A percentile compares a stretch with the other conserved stretches of the same genome.
Evolutionary conservation across 345 rosid genomes (phyloP).

Genomic region (Sonneratia alba): DNA sequence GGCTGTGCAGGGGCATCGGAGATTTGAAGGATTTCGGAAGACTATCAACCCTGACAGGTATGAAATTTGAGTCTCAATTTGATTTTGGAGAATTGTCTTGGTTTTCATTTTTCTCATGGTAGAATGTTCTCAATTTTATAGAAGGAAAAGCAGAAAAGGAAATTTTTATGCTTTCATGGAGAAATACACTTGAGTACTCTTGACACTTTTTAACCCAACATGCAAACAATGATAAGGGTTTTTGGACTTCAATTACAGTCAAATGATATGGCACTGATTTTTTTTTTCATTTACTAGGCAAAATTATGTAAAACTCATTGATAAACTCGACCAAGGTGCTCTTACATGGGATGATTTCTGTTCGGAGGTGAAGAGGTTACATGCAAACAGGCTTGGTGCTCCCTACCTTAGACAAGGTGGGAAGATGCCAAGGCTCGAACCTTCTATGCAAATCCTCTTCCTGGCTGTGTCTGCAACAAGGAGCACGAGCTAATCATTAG

Average conservation of each 20-base stretch:
- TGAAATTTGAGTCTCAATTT: background rate
- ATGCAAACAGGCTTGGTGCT: slow-evolving; percentile 60
- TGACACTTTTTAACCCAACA: too few relatives aligned
- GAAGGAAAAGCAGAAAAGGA: too few relatives aligned
- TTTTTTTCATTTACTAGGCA: slow-evolving; percentile 31
- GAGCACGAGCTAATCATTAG: slow-evolving; percentile 17
- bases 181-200: too few relatives aligned
- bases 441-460: slow-evolving; percentile 78
- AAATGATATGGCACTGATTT: background rate
- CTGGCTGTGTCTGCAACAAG: slow-evolving; percentile 79
- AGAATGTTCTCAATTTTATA: too few relatives aligned
- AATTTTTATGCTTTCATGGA: too few relatives aligned
- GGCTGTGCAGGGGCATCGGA: slow-evolving; percentile 91
- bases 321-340: slow-evolving; percentile 52
- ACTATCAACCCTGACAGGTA: slow-evolving; percentile 87
- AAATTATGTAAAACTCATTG: slow-evolving; percentile 62
- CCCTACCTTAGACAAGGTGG: slow-evolving; percentile 59
- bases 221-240: background rate
- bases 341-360: slow-evolving; percentile 72
- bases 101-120: too few relatives aligned
- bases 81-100: too few relatives aligned
- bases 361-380: slow-evolving; percentile 47
- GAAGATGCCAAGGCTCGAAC: slow-evolving; percentile 66
- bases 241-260: background rate
- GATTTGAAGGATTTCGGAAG: slow-evolving; percentile 76